Evolutionary conservation across 208 protist genomes (phyloP).

Genomic region (Trypanosoma avium): DNA sequence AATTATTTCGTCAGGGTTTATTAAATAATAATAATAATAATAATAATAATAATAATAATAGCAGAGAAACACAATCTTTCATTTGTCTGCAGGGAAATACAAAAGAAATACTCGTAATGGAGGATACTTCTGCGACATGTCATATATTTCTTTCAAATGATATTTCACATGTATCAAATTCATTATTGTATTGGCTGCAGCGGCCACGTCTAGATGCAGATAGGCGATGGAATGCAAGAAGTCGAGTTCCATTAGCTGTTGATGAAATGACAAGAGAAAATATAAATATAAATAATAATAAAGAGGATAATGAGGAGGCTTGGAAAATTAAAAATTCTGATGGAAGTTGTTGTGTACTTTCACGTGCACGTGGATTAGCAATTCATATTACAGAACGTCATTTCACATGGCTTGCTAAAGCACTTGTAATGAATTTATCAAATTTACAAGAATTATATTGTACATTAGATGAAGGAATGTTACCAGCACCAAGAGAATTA

Average conservation of each 20-base stretch:
- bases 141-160: slow-evolving; percentile 34
- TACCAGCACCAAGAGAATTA: slow-evolving; percentile 22
- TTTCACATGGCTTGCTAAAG: slow-evolving; percentile 45
- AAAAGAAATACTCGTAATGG: slow-evolving; percentile 27
- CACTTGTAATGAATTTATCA: slow-evolving; percentile 33
- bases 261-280: slow-evolving; percentile 17
- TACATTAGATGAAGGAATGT: slow-evolving; percentile 26
- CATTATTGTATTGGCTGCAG: slow-evolving; percentile 4
- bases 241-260: slow-evolving; percentile 6
- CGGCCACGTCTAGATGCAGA: background rate
- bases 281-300: no score
- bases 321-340: slow-evolving; percentile 26
- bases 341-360: slow-evolving; percentile 16
- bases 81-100: background rate
- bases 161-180: slow-evolving; percentile 11
- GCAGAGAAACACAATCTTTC: background rate
- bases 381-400: slow-evolving; percentile 60
- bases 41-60: background rate
- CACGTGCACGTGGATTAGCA: slow-evolving; percentile 28
- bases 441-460: slow-evolving; percentile 50
- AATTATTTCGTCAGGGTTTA: slow-evolving; percentile 2
- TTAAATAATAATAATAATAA: background rate
- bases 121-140: slow-evolving; percentile 37
- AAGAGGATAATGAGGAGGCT: no score
- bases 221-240: background rate